Conservation (phyloP, 108 stramenopile species). For the Parietichytrium sp. region DNA sequence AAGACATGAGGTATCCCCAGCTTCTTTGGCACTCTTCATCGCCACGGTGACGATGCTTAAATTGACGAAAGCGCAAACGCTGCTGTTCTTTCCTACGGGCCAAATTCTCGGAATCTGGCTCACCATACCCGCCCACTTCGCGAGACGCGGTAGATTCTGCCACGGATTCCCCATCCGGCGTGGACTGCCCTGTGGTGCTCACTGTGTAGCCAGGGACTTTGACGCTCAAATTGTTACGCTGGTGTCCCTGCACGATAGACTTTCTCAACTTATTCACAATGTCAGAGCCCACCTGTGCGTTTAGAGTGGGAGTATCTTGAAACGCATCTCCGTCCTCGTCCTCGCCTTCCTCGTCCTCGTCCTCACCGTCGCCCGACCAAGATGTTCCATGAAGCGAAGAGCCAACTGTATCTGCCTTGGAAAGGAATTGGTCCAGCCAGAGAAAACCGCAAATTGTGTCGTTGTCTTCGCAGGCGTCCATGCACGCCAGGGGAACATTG, state of each 20-base stretch:
- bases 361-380: neutral
- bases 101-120: too few relatives aligned
- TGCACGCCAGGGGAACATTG: neutral
- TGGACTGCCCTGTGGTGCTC: too few relatives aligned
- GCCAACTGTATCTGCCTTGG: neutral
- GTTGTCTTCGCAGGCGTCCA: neutral
- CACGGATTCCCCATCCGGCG: too few relatives aligned
- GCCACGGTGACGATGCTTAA: neutral
- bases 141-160: too few relatives aligned
- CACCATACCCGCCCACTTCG: too few relatives aligned
- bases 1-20: neutral
- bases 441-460: neutral
- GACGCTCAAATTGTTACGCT: too few relatives aligned
- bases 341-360: neutral
- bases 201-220: too few relatives aligned
- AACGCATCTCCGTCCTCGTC: neutral
- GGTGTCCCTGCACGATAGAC: too few relatives aligned
- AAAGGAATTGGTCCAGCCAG: neutral
- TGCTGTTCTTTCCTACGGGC: neutral
- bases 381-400: neutral
- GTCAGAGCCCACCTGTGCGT: too few relatives aligned
- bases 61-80: neutral
- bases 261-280: too few relatives aligned
- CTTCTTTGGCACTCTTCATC: neutral
- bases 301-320: too few relatives aligned